A percentile compares a stretch with the other conserved stretches of the same genome.
Conservation (phyloP, 2,329 filamentous ascomycete species). For the Phaeosphaeria sp. region DNA sequence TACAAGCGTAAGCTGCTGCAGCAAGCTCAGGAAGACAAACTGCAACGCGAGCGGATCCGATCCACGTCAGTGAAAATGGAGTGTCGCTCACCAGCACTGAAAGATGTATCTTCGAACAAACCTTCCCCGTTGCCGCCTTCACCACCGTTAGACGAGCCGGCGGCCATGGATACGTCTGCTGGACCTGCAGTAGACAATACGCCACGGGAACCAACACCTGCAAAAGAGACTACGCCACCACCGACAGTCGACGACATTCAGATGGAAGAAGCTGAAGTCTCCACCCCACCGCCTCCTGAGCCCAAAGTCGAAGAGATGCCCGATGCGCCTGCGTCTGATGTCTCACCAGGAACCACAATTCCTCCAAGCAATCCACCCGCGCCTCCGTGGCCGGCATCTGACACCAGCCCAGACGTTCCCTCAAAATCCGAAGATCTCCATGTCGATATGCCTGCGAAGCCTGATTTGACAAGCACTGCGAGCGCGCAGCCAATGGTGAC, state of each 20-base stretch:
- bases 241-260: conserved; percentile 22
- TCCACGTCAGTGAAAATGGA: conserved; percentile 46
- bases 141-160: conserved; percentile 30
- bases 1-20: conserved; percentile 48
- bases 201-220: conserved; percentile 31
- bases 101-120: conserved; percentile 41
- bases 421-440: conserved; percentile 32
- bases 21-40: conserved; percentile 46
- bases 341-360: conserved; percentile 30
- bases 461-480: conserved; percentile 26
- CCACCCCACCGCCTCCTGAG: conserved; percentile 18
- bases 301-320: conserved; percentile 39
- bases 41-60: conserved; percentile 45
- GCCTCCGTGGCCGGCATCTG: conserved; percentile 37
- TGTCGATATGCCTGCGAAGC: conserved; percentile 39
- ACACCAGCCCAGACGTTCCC: conserved; percentile 14
- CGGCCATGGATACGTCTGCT: conserved; percentile 35
- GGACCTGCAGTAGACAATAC: conserved; percentile 24
- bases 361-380: conserved; percentile 43
- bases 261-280: conserved; percentile 24
- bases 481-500: conserved; percentile 25
- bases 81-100: conserved; percentile 39
- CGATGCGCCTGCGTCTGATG: conserved; percentile 31
- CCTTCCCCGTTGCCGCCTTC: conserved; percentile 38
- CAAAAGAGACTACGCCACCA: conserved; percentile 27